These are phyloP conservation scores for Saturnispora sekii DNA, from an alignment of 805 yeast species.

Conservation along the genomic window DNA sequence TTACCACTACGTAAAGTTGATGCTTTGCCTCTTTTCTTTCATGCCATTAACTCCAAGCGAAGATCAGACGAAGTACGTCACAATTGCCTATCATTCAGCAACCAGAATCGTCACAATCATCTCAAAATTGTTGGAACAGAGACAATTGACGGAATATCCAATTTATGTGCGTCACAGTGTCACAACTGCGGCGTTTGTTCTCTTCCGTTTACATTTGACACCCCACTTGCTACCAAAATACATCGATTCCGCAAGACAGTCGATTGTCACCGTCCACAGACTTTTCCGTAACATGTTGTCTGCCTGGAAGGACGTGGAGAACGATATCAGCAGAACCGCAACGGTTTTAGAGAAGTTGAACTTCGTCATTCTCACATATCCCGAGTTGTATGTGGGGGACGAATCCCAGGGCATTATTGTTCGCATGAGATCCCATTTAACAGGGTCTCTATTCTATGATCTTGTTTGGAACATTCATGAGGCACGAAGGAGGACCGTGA, in stretches of 20 bases:
- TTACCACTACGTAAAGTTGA: slow-evolving; percentile 65
- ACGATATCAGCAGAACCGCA: slow-evolving; percentile 86
- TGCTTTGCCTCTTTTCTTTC: slow-evolving; percentile 83
- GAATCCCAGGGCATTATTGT: slow-evolving; percentile 68
- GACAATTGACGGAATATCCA: slow-evolving; percentile 74
- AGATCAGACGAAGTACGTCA: slow-evolving; percentile 77
- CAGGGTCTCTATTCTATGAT: slow-evolving; percentile 86
- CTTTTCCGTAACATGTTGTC: slow-evolving; percentile 77
- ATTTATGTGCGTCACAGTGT: slow-evolving; percentile 81
- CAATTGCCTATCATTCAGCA: slow-evolving; percentile 69
- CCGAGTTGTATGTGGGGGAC: slow-evolving; percentile 56
- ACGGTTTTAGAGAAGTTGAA: slow-evolving; percentile 83
- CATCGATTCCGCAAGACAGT: slow-evolving; percentile 83
- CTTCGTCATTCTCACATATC: slow-evolving; percentile 77
- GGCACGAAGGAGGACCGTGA: slow-evolving; percentile 64
- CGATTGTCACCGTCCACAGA: slow-evolving; percentile 87
- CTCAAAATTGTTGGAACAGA: slow-evolving; percentile 56
- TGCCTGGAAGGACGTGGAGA: slow-evolving; percentile 85
- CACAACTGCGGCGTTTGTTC: slow-evolving; percentile 64
- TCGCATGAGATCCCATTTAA: slow-evolving; percentile 84
- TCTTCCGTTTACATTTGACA: slow-evolving; percentile 75
- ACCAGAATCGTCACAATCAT: slow-evolving; percentile 74
- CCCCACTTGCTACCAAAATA: slow-evolving; percentile 64
- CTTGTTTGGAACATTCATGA: slow-evolving; percentile 92
- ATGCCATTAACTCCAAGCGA: slow-evolving; percentile 83